These are phyloP conservation scores for Apiospora hydei DNA, from an alignment of 2,329 filamentous ascomycete species.

Conservation along the genomic window DNA sequence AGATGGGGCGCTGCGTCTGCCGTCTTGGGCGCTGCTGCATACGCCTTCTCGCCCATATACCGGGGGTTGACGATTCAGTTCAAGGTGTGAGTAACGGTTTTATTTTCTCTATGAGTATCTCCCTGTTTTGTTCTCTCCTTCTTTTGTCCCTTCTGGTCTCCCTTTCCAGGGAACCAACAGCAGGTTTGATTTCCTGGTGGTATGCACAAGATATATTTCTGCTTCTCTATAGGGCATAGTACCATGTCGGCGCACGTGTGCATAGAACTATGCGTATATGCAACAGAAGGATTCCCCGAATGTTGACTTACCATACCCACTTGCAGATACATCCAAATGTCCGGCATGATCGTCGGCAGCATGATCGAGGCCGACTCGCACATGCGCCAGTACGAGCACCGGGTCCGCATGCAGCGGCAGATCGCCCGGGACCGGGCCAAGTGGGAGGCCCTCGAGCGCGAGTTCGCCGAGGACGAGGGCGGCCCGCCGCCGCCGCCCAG, in stretches of 20 bases:
- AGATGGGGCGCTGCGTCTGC: slow-evolving; percentile 77
- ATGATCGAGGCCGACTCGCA: slow-evolving; percentile 78
- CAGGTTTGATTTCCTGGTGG: too few relatives aligned
- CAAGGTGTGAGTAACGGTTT: slow-evolving; percentile 66
- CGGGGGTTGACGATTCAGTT: slow-evolving; percentile 76
- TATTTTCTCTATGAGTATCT: too few relatives aligned
- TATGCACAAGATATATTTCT: too few relatives aligned
- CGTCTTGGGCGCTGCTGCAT: slow-evolving; percentile 67
- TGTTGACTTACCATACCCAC: background rate
- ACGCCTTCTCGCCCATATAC: slow-evolving; percentile 73
- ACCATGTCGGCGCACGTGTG: background rate
- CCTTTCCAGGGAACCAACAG: too few relatives aligned
- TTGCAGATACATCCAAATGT: slow-evolving; percentile 80
- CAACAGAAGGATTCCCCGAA: background rate
- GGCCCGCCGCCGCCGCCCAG: slow-evolving; percentile 34
- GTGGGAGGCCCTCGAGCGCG: slow-evolving; percentile 72
- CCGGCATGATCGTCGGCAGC: slow-evolving; percentile 80
- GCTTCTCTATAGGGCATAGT: background rate
- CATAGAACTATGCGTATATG: background rate
- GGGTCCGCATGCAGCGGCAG: slow-evolving; percentile 69
- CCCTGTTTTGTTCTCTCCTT: too few relatives aligned
- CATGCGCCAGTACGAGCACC: slow-evolving; percentile 71
- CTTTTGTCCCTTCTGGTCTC: too few relatives aligned
- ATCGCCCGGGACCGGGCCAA: slow-evolving; percentile 69
- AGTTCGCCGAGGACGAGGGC: slow-evolving; percentile 57